These are phyloP conservation scores for Fusarium austroafricanum DNA, from an alignment of 2,329 filamentous ascomycete genomes.

Conservation along the genomic window DNA sequence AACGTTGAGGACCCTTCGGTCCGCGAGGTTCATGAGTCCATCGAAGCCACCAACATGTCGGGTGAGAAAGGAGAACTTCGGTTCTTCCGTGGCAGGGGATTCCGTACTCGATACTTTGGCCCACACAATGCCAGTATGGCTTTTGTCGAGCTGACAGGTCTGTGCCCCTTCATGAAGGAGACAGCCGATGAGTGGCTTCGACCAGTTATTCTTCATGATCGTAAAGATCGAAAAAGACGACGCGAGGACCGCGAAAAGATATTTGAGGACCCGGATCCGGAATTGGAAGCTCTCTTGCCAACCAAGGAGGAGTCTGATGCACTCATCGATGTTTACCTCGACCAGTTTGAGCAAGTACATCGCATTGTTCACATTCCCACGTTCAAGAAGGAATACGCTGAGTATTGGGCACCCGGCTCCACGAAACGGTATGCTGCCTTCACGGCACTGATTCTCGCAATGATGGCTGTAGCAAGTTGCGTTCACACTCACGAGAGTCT, in stretches of 20 bases:
- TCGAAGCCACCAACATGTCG: slow-evolving; percentile 54
- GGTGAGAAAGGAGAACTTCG: slow-evolving; percentile 65
- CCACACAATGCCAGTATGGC: slow-evolving; percentile 71
- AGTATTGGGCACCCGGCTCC: slow-evolving; percentile 63
- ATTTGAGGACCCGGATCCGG: slow-evolving; percentile 60
- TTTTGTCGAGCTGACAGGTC: slow-evolving; percentile 67
- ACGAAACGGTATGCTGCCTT: slow-evolving; percentile 63
- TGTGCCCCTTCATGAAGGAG: slow-evolving; percentile 71
- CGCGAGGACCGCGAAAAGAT: slow-evolving; percentile 64
- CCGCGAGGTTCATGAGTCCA: slow-evolving; percentile 55
- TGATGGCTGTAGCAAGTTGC: slow-evolving; percentile 70
- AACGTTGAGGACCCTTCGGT: slow-evolving; percentile 50
- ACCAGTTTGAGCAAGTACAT: slow-evolving; percentile 67
- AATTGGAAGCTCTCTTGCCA: slow-evolving; percentile 64
- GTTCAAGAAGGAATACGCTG: slow-evolving; percentile 66
- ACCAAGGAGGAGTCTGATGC: slow-evolving; percentile 61
- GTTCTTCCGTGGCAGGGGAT: slow-evolving; percentile 69
- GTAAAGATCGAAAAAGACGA: slow-evolving; percentile 66
- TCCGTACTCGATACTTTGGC: slow-evolving; percentile 70
- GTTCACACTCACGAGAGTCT: slow-evolving; percentile 63
- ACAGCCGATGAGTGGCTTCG: slow-evolving; percentile 71
- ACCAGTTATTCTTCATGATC: slow-evolving; percentile 66
- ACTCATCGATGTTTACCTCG: slow-evolving; percentile 62
- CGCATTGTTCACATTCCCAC: slow-evolving; percentile 70
- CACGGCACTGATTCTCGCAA: slow-evolving; percentile 68